These are phyloP conservation scores for Neonectria magnoliae DNA, from an alignment of 2,329 filamentous ascomycete species.

Conservation along the genomic window DNA sequence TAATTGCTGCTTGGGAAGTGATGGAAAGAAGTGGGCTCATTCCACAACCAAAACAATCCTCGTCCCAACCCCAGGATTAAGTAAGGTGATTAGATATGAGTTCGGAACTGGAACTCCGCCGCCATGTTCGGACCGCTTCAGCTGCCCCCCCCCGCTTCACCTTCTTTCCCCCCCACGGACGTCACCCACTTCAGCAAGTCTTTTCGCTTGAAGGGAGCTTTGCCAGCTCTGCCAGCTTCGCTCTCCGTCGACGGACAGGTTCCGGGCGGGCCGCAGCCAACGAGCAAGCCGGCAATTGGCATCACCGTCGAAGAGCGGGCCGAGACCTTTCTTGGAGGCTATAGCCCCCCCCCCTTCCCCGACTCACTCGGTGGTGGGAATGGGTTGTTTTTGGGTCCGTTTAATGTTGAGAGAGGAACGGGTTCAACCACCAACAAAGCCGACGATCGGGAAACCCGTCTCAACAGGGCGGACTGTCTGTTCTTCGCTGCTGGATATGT, in stretches of 20 bases:
- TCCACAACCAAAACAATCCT: slow-evolving; percentile 2
- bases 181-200: too few relatives aligned
- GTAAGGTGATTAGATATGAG: background rate
- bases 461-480: background rate
- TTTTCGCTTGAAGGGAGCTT: background rate
- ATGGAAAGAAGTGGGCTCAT: slow-evolving; percentile 1
- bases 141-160: background rate
- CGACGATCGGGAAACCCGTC: background rate
- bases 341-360: background rate
- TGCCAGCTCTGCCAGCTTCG: background rate
- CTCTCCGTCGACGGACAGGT: slow-evolving; percentile 28
- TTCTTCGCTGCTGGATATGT: background rate
- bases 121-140: background rate
- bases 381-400: background rate
- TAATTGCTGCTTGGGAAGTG: too few relatives aligned
- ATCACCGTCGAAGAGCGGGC: slow-evolving; percentile 28
- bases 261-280: slow-evolving; percentile 35
- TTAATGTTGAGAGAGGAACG: slow-evolving; percentile 1
- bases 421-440: slow-evolving; percentile 15
- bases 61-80: background rate
- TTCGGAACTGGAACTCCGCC: background rate
- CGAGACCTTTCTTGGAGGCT: background rate
- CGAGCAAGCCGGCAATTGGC: slow-evolving; percentile 38
- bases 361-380: too few relatives aligned
- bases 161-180: background rate